Conservation (phyloP, 345 rosid species). For the Crucihimalaya himalaica region DNA sequence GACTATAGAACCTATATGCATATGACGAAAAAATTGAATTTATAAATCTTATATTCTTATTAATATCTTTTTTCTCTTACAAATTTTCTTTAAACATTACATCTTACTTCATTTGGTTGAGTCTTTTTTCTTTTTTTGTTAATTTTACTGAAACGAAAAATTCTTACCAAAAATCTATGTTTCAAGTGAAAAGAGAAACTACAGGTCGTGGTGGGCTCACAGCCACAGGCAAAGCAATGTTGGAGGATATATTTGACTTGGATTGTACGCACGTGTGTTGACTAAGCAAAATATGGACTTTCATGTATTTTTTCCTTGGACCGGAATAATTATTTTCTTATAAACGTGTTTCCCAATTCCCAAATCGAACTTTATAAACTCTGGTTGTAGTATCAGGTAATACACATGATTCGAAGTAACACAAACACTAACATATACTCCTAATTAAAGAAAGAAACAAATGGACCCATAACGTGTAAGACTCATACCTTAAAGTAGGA, state of each 20-base stretch:
- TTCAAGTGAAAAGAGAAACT: constrained; percentile 9
- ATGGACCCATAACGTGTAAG: constrained; percentile 20
- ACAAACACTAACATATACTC: background rate
- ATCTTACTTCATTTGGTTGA: no score
- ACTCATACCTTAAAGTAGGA: background rate
- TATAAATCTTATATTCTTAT: background rate
- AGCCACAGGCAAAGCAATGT: background rate
- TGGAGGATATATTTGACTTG: constrained; percentile 32
- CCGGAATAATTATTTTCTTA: background rate
- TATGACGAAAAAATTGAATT: background rate
- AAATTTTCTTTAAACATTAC: no score
- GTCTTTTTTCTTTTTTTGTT: background rate
- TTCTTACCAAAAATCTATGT: background rate
- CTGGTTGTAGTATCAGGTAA: background rate
- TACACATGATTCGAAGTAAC: background rate
- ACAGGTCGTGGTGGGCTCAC: constrained; percentile 14
- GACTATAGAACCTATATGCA: background rate
- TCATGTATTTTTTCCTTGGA: background rate
- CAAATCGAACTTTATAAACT: background rate
- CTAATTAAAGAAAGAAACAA: background rate
- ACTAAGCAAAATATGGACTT: constrained; percentile 2
- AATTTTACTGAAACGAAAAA: background rate
- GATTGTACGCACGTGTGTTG: constrained; percentile 40
- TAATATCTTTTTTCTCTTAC: no score
- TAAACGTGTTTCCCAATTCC: background rate